Conservation (phyloP, 1,284 basidiomycete genomes). For the Apiotrichum brassicae region DNA sequence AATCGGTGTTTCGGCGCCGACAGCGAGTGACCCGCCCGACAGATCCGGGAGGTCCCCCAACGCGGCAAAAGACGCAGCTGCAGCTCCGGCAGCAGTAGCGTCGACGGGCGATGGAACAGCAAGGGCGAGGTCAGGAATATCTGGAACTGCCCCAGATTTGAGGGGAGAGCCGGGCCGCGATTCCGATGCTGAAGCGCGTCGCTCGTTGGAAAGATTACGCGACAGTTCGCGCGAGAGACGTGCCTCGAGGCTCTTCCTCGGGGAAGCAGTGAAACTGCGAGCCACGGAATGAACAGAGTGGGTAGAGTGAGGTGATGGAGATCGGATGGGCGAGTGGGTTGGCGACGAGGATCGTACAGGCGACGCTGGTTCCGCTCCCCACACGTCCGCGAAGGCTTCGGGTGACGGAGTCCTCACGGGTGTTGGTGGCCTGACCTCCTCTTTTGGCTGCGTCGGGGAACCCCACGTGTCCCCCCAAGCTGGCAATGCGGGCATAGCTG, state of each 20-base stretch:
- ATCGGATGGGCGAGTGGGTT: background rate
- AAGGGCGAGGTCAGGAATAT: background rate
- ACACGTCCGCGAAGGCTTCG: background rate
- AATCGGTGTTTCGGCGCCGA: background rate
- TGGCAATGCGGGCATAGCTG: background rate
- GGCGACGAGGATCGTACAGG: background rate
- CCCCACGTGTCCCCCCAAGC: background rate
- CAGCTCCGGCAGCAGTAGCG: background rate
- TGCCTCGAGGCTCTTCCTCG: slow-evolving; percentile 3
- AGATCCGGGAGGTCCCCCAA: background rate
- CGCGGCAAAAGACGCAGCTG: background rate
- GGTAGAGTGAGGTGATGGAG: background rate
- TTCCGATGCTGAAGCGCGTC: background rate
- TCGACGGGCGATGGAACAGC: background rate
- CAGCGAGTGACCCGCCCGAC: background rate
- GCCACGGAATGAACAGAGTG: background rate
- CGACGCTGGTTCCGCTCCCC: background rate
- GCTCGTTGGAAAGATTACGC: background rate
- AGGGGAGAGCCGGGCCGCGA: background rate
- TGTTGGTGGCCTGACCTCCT: background rate
- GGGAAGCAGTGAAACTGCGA: background rate
- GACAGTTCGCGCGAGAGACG: slow-evolving; percentile 1
- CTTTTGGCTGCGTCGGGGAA: background rate
- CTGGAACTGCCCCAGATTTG: background rate
- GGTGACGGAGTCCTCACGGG: background rate